Conservation (phyloP, 2,329 filamentous ascomycete genomes). For the Curvularia lunata region DNA sequence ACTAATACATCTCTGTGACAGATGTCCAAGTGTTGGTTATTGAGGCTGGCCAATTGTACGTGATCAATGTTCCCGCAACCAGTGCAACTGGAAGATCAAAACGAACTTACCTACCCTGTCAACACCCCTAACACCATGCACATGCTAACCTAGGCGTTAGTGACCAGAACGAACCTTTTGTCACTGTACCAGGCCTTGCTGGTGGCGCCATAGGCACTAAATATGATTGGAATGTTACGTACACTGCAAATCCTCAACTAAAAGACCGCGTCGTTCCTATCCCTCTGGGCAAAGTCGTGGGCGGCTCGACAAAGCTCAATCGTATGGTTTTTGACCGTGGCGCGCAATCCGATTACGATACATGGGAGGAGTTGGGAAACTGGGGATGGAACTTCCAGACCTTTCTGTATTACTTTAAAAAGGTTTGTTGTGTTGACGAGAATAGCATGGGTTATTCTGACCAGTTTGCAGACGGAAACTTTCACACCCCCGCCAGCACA, state of each 20-base stretch:
- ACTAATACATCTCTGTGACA: conserved; percentile 6
- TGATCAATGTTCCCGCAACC: no score
- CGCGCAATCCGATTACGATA: conserved; percentile 40
- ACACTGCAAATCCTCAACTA: conserved; percentile 19
- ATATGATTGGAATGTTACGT: conserved; percentile 36
- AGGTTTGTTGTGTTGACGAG: conserved; percentile 9
- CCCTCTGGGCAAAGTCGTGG: conserved; percentile 30
- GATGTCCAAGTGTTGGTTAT: conserved; percentile 31
- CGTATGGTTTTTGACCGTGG: conserved; percentile 44
- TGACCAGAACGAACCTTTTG: conserved; percentile 29
- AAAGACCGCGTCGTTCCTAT: conserved; percentile 22
- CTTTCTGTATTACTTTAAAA: conserved; percentile 37
- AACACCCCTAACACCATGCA: neutral
- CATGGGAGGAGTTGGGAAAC: conserved; percentile 35
- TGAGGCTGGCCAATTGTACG: conserved; percentile 34
- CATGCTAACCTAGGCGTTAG: conserved; percentile 16
- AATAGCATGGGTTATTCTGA: conserved; percentile 7
- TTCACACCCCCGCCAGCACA: conserved; percentile 27
- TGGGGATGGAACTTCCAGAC: conserved; percentile 36
- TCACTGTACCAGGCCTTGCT: conserved; percentile 35
- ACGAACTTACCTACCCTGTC: no score
- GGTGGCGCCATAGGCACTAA: conserved; percentile 32
- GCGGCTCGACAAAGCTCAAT: conserved; percentile 48
- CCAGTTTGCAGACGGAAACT: conserved; percentile 23
- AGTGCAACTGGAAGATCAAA: no score